These are phyloP conservation scores for Climacium dendroides DNA, from an alignment of 225 moss, liverwort and hornwort genomes.

Conservation along the genomic window DNA sequence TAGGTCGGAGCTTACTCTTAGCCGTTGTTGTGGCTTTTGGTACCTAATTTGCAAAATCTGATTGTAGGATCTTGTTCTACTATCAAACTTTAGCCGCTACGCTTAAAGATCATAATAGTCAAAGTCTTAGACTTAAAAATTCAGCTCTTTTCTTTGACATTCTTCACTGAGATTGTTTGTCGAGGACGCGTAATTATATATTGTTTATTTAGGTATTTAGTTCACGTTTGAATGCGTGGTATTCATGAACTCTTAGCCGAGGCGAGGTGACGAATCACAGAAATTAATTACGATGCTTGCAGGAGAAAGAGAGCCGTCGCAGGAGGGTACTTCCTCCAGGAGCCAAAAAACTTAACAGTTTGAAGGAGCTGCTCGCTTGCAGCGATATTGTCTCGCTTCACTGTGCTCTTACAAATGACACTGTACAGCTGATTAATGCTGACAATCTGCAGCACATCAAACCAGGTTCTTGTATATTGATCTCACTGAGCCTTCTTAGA, in stretches of 20 bases:
- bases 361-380: conserved; percentile 71
- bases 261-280: neutral
- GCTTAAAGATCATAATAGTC: neutral
- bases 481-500: neutral
- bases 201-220: neutral
- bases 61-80: neutral
- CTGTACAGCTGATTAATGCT: conserved; percentile 75
- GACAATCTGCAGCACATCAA: conserved; percentile 80
- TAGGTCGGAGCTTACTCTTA: neutral
- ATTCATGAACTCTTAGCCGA: neutral
- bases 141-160: neutral
- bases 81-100: too few species aligned
- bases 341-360: conserved; percentile 42
- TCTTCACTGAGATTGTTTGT: neutral
- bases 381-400: conserved; percentile 91
- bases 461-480: conserved; percentile 37
- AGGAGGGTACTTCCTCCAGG: conserved; percentile 41
- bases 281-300: neutral
- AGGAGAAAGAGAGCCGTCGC: conserved; percentile 43
- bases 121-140: neutral
- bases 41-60: neutral
- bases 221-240: neutral
- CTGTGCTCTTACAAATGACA: conserved; percentile 82
- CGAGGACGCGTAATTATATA: neutral
- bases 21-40: neutral